Conservation (phyloP, 2,329 filamentous ascomycete species). For the Claviceps sp. region DNA sequence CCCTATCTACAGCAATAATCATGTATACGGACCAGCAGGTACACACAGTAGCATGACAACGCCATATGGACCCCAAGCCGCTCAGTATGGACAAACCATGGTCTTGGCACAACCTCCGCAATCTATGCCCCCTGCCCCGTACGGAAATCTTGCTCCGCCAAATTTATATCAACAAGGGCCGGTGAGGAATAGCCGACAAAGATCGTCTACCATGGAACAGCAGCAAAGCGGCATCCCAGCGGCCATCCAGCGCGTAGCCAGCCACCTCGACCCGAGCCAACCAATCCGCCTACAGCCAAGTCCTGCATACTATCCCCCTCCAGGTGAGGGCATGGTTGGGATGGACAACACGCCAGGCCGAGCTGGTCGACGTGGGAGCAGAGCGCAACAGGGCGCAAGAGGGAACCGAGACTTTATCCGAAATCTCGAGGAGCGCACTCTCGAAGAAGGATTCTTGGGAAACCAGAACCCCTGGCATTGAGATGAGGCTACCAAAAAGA, state of each 20-base stretch:
- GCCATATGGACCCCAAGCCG: constrained; percentile 61
- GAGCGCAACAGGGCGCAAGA: constrained; percentile 47
- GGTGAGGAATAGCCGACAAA: constrained; percentile 64
- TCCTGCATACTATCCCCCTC: constrained; percentile 92
- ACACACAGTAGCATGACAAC: constrained; percentile 42
- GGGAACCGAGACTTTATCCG: constrained; percentile 81
- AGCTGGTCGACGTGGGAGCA: constrained; percentile 62
- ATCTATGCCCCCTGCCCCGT: constrained; percentile 53
- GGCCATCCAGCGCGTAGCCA: constrained; percentile 86
- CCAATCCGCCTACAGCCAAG: constrained; percentile 91
- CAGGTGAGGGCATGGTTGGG: constrained; percentile 63
- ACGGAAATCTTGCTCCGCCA: constrained; percentile 38
- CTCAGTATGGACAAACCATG: constrained; percentile 56
- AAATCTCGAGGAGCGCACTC: constrained; percentile 81
- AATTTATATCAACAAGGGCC: constrained; percentile 50
- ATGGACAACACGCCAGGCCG: constrained; percentile 44
- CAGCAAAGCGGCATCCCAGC: constrained; percentile 86
- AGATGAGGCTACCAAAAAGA: constrained; percentile 2
- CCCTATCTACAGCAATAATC: constrained; percentile 70
- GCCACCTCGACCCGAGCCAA: constrained; percentile 85
- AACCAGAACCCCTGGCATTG: constrained; percentile 57
- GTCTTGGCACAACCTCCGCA: constrained; percentile 53
- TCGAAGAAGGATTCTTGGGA: constrained; percentile 83
- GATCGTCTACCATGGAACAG: constrained; percentile 92
- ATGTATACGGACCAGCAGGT: constrained; percentile 57